Evolutionary conservation across 192 early-diverging fungal genomes (phyloP), one percentile per base, ranked within the genome.

Genomic region (Bifiguratus adelaidae): DNA sequence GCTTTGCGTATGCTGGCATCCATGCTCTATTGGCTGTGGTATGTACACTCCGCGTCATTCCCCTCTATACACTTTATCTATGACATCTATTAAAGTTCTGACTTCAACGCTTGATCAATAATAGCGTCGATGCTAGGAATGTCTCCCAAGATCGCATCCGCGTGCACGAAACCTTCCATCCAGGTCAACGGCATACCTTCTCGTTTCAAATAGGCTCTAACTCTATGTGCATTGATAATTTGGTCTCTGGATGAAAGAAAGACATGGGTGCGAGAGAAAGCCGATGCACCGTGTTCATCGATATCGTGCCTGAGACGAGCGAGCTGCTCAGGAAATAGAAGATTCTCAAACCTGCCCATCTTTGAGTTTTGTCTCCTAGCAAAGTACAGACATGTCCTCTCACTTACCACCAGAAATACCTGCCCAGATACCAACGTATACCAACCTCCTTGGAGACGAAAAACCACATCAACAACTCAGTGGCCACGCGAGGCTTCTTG

Each of bases 361-460:
- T 0, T 9, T 21, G 19, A 6, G 19, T 48, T 48, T 34, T 28
- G 24, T 21, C 11, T 1, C 2, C 11, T 8, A 7, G 11, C 11
- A 4, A 51, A 8, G 8, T 20, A 11, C 26, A 12, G 9, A 41
- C 13, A 27, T n/a, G 18, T 15, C 16, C 6, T 38, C 1, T 7
- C n/a, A 35, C 49, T 51, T 12, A 51, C 49, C 49, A 51, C 49
- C 49, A 51, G 23, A 51, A 51, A 34, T 38, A 41, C 11, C 49
- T 40, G 21, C 49, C 49, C 5, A 51, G 9, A 27, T 29, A 41
- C 49, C 49, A 51, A 27, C 35, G 24, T 30, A 51, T 51, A 8
- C 49, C 35, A 3, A 37, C 49, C 19, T 51, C 49, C 19, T 38
- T 51, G 2, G 49, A 33, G 3, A 38, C 20, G 16, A 51, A 51